These are phyloP conservation scores for Ulota crispa DNA, from an alignment of 225 moss, liverwort and hornwort genomes.

Conservation along the genomic window DNA sequence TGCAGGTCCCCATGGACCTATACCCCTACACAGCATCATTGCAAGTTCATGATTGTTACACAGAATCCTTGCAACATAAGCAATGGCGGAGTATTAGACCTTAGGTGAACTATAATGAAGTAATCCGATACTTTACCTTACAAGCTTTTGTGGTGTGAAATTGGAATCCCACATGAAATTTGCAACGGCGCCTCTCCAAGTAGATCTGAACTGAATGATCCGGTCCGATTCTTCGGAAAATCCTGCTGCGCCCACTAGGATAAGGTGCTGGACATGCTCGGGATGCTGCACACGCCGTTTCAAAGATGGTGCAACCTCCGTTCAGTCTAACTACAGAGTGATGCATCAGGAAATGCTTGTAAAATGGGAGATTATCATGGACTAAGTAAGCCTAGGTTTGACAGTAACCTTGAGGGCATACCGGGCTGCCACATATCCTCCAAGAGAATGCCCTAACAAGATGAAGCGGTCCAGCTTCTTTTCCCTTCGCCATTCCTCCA, in stretches of 20 bases:
- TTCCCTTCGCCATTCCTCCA: conserved; percentile 83
- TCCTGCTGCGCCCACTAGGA: conserved; percentile 73
- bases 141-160: conserved; percentile 67
- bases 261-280: conserved; percentile 75
- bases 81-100: neutral
- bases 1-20: conserved; percentile 81
- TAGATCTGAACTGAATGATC: conserved; percentile 62
- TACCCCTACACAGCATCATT: conserved; percentile 36
- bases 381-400: neutral
- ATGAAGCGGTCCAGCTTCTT: conserved; percentile 79
- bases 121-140: conserved; percentile 47
- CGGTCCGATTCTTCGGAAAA: conserved; percentile 52
- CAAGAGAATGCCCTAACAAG: conserved; percentile 75
- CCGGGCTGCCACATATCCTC: conserved; percentile 80
- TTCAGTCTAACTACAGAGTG: neutral
- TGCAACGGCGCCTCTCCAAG: conserved; percentile 66
- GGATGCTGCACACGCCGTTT: conserved; percentile 48
- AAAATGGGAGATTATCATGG: neutral
- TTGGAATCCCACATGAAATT: conserved; percentile 82
- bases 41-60: conserved; percentile 2
- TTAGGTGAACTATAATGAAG: neutral
- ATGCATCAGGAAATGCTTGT: neutral
- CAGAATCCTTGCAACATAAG: neutral
- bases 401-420: conserved; percentile 77
- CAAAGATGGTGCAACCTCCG: neutral